Base-by-base conservation (phyloP, 257 asterid genomes). In the Echites panduratus region DNA sequence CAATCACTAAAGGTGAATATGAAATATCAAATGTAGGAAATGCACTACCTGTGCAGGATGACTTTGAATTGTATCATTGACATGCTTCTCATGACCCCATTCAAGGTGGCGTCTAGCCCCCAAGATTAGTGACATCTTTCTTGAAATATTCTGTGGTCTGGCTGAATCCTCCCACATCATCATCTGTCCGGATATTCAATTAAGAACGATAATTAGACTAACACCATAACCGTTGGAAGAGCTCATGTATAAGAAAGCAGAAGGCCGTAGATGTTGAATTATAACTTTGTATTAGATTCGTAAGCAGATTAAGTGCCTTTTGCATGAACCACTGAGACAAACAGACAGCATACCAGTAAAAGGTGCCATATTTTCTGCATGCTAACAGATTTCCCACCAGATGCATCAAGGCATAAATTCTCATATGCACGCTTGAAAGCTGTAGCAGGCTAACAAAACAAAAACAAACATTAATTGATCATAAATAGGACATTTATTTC, bases 301-400 rank as follows among this genome's bases (percentile, higher is more conserved):
- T 40, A 54, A 43, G 59, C 7, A 78, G 52, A 56, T 32, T 4
- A 22, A 70, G 32, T 24, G 29, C 11, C 29, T 17, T 62, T 64
- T 38, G 26, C 49, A 64, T 38, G 49, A 41, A 41, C 7, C 45
- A 41, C 45, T 1, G 44, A 41, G 44, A 41, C 9, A 41, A 7
- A 66, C 48, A 76, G 71, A 70, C 66, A 64, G 17, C 68, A 69
- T 87, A 95, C 99, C 98, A 70, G 82, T 73, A 94, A 78, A 64
- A 95, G 89, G 86, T 92, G 96, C 97, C 98, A 95, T 70, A 95
- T 90, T 79, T 95, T 95, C 88, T 87, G 90, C 95, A 95, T 89
- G 84, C 86, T 84, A 53, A 92, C 99, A 59, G 98, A 92, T 86
- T 90, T 95, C 73, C 89, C 85, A 68, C 96, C 97, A 79, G 91